These are phyloP conservation scores for Zygosaccharomyces sapae DNA, from an alignment of 1,139 yeast genomes.

Conservation along the genomic window DNA sequence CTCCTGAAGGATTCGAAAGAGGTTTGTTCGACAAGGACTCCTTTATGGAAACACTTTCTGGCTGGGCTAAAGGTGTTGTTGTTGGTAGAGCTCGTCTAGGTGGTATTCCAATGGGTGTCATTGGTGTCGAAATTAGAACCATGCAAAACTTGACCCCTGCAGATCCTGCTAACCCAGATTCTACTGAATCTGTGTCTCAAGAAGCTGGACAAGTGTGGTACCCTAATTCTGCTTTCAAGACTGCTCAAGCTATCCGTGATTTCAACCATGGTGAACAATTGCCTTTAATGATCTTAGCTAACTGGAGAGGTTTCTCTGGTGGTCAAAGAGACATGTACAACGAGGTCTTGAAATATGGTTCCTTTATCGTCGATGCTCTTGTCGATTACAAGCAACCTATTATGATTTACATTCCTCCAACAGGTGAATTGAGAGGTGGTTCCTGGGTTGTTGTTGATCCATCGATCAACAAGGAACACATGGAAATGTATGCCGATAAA, in stretches of 20 bases:
- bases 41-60: conserved; percentile 94
- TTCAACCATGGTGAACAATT: conserved; percentile 97
- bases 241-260: conserved; percentile 96
- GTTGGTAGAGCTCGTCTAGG: conserved; percentile 98
- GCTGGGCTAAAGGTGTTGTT: conserved; percentile 98
- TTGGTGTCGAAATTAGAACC: conserved; percentile 89
- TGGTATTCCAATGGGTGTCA: conserved; percentile 97
- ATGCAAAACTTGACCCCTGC: conserved; percentile 92
- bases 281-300: conserved; percentile 94
- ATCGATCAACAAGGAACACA: conserved; percentile 90
- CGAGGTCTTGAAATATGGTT: conserved; percentile 94
- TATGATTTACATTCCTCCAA: conserved; percentile 93
- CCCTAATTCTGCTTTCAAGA: conserved; percentile 97
- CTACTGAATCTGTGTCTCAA: conserved; percentile 80
- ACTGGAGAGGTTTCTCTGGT: conserved; percentile 99
- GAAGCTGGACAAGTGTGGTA: conserved; percentile 99
- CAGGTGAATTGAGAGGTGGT: conserved; percentile 98
- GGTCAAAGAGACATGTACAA: conserved; percentile 99
- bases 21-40: conserved; percentile 91
- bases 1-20: conserved; percentile 66
- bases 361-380: conserved; percentile 93
- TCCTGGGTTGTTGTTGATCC: conserved; percentile 99
- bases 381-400: conserved; percentile 96
- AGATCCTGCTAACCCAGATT: conserved; percentile 95
- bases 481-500: conserved; percentile 98